Base-by-base conservation (phyloP, 441 rosid species). In the Populus hybrid region DNA sequence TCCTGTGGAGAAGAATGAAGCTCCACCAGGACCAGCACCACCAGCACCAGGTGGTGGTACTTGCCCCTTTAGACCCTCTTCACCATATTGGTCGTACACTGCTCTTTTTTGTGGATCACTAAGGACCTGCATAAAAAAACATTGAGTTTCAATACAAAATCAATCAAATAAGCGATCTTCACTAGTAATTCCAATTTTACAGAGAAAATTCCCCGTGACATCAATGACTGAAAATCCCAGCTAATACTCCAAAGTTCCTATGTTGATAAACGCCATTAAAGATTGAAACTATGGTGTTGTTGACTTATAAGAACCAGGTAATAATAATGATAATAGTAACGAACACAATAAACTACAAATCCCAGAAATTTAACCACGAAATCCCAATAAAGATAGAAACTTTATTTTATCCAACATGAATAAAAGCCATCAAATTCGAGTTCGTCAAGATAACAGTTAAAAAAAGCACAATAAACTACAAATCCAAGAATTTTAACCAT, bases 21-120 rank as follows among this genome's bases (percentile, higher is more conserved):
- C 77, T 69, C 91, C 91, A 24, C 89, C 87, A 29, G 87, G 89
- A 9, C 86, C 85, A 5, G 92, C 75, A 78, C 75, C 88, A 14
- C 87, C 85, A 5, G 92, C 76, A 78, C 76, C 88, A 14, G 98
- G 92, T 2, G 99, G 94, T 20, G 93, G 94, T 63, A 87, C 82
- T 56, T 81, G 89, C 31, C 92, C 95, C 80, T 94, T 94, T 26
- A 94, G 76, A 59, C 95, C 95, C 83, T 93, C 99, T 74, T 92
- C 99, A 12, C 98, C 97, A 29, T 90, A 93, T 67, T 89, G 93
- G 82, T 94, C 98, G 61, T 89, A 93, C 2, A 93, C 82, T 1
- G 91, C 92, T 85, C 92, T 86, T 83, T 91, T 93, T 63, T 87
- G 92, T 10, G 94, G 88, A 86, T 94, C 98, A 69, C 97, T 93